Base-by-base conservation (phyloP, 257 asterid species). In the Parsonsia alboflavescens region DNA sequence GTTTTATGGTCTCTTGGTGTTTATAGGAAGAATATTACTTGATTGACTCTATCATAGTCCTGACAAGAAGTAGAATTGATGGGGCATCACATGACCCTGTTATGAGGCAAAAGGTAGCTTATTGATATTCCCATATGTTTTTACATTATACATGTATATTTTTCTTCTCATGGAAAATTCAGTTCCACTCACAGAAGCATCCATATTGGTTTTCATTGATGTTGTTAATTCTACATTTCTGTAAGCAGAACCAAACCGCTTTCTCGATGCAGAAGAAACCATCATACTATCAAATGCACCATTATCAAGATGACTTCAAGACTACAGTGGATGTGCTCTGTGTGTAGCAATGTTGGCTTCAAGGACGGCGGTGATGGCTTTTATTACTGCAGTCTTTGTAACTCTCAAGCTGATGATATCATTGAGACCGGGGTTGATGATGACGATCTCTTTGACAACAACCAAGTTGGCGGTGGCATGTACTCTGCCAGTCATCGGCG, bases 381-480 rank as follows among this genome's bases (percentile, higher is more conserved):
- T 81, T 88, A 76, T 73, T 86, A 86, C 53, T 88, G 97, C 71
- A 74, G 56, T 26, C 57, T 70, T 30, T 93, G 96, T 76, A 76
- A 78, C 77, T 78, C 90, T 26, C 90, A 81, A 80, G 97, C 89
- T 0, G 89, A 84, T 28, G 96, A 81, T 70, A 75, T 86, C 33
- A 13, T 86, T 36, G 89, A 90, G 59, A 82, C 84, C 3, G 90
- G 82, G 1, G 71, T 80, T 6, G 96, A 86, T 8, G 96, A 85
- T 0, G 93, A 85, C 3, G 85, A 85, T 54, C 4, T 82, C 71
- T 80, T 73, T 65, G 70, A 21, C 79, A 73, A 61, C 44, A 10
- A 0, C 39, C 39, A 33, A 33, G 39, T 33, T 16, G 83, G 71
- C 0, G 72, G 75, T 33, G 78, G 75, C 12, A 79, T 84, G 44